phyloP scores from a whole-genome alignment of 192 early-diverging fungal genomes.

The Podila clonocystis region DNA sequence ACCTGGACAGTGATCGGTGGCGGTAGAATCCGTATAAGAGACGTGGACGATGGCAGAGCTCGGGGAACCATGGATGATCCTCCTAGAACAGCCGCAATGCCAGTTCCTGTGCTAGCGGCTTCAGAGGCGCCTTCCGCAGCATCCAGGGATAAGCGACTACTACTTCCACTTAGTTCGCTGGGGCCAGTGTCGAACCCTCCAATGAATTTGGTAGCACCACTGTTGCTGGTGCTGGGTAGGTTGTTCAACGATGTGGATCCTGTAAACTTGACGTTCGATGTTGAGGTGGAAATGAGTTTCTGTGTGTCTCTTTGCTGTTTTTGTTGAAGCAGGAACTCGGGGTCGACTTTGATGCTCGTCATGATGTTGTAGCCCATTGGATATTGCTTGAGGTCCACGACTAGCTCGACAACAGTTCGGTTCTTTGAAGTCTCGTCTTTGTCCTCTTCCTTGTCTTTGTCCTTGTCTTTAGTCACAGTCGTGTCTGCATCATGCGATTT shows the following conservation, averaged over 20 bases:
- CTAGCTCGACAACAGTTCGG: conserved; percentile 34
- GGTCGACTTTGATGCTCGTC: conserved; percentile 49
- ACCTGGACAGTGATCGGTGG: conserved; percentile 32
- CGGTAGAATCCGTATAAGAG: conserved; percentile 44
- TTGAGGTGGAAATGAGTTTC: conserved; percentile 6
- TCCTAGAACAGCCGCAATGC: conserved; percentile 44
- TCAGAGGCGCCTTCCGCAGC: conserved; percentile 15
- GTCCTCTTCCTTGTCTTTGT: neutral
- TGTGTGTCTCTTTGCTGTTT: conserved; percentile 30
- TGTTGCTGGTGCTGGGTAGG: neutral
- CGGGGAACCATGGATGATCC: conserved; percentile 24
- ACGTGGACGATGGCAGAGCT: conserved; percentile 37
- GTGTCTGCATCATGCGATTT: neutral
- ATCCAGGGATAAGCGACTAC: conserved; percentile 1
- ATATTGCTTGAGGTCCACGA: conserved; percentile 51
- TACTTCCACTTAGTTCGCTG: neutral
- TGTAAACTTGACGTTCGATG: conserved; percentile 19
- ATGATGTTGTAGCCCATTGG: conserved; percentile 52
- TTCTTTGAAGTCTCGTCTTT: conserved; percentile 5
- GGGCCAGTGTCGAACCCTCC: conserved; percentile 31
- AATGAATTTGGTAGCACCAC: conserved; percentile 13
- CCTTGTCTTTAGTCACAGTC: neutral
- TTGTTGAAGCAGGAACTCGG: conserved; percentile 41
- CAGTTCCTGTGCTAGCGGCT: conserved; percentile 34
- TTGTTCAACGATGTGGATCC: neutral